A percentile compares a stretch with the other conserved stretches of the same genome.
Conservation (phyloP, 306 rosid genomes). For the Dalbergia oliveri region DNA sequence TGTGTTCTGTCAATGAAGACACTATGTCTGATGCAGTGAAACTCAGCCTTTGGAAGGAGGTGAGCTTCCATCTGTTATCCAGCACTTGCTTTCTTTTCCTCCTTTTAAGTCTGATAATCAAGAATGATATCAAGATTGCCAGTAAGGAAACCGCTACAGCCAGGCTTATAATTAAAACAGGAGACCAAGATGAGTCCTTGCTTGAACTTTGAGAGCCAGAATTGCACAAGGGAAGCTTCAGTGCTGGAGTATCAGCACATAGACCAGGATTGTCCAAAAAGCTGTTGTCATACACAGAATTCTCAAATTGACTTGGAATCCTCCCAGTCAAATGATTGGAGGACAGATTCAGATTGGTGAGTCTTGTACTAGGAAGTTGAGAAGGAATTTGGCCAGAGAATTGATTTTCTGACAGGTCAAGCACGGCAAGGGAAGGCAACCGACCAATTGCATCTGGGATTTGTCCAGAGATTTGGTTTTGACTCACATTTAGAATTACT, state of each 20-base stretch:
- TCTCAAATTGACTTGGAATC: slow-evolving; percentile 62
- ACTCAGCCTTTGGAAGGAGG: slow-evolving; percentile 67
- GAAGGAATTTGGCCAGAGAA: slow-evolving; percentile 73
- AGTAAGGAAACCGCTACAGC: slow-evolving; percentile 29
- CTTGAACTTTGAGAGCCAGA: slow-evolving; percentile 32
- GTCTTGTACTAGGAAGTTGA: not conserved
- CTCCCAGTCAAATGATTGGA: slow-evolving; percentile 63
- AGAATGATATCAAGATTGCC: slow-evolving; percentile 37
- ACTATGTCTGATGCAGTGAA: slow-evolving; percentile 69
- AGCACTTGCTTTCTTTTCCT: slow-evolving; percentile 47
- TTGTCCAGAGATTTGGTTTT: slow-evolving; percentile 62
- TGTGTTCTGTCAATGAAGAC: slow-evolving; percentile 57
- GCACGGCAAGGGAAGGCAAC: slow-evolving; percentile 53
- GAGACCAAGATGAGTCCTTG: slow-evolving; percentile 55
- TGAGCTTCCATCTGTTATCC: slow-evolving; percentile 69
- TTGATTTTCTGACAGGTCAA: slow-evolving; percentile 76
- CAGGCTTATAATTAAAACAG: slow-evolving; percentile 59
- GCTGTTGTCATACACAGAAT: slow-evolving; percentile 54
- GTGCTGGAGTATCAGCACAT: slow-evolving; percentile 44
- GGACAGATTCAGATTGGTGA: slow-evolving; percentile 52
- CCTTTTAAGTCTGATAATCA: slow-evolving; percentile 39
- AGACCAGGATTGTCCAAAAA: slow-evolving; percentile 80
- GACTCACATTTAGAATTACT: slow-evolving; percentile 51
- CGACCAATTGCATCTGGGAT: slow-evolving; percentile 55
- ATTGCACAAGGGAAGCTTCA: slow-evolving; percentile 56